Evolutionary conservation across 139 green algal genomes (phyloP).

Genomic region (Coelastrella sp.): DNA sequence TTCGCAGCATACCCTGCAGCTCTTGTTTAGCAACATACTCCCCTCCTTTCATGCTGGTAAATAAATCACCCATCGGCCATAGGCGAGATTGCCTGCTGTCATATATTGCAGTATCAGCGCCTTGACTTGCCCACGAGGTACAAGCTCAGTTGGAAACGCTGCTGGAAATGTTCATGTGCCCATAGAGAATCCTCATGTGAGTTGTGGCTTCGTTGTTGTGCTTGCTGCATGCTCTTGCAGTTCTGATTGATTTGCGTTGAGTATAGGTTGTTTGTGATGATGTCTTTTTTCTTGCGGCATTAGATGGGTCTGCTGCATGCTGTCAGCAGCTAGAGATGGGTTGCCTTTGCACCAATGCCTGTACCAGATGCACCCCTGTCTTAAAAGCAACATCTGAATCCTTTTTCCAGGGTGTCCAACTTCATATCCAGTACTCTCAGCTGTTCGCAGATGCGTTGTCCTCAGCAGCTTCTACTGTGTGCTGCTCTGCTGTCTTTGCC

Average conservation of each 20-base stretch:
- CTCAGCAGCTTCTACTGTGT: not conserved
- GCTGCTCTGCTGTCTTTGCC: not conserved
- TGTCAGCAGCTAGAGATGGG: no score
- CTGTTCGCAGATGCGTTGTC: not conserved
- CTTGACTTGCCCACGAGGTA: not conserved
- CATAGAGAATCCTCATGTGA: no score
- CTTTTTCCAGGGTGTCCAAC: constrained; percentile 1
- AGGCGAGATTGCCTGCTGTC: not conserved
- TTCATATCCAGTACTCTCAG: constrained; percentile 6
- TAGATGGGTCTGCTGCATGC: no score
- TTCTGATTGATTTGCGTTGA: no score
- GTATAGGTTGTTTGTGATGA: no score
- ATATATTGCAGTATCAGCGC: not conserved
- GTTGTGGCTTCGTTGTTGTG: no score
- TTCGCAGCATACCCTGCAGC: not conserved
- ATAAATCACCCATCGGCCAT: not conserved
- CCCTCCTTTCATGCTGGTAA: not conserved
- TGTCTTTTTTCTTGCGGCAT: no score
- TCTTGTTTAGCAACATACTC: not conserved
- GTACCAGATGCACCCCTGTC: not conserved
- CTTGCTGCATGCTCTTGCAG: no score
- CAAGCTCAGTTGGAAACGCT: no score
- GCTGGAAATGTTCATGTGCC: no score
- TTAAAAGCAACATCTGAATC: not conserved
- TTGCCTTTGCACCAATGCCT: not conserved